These are phyloP conservation scores for Rossbeevera mucosa DNA, from an alignment of 768 basidiomycete species.

Conservation along the genomic window DNA sequence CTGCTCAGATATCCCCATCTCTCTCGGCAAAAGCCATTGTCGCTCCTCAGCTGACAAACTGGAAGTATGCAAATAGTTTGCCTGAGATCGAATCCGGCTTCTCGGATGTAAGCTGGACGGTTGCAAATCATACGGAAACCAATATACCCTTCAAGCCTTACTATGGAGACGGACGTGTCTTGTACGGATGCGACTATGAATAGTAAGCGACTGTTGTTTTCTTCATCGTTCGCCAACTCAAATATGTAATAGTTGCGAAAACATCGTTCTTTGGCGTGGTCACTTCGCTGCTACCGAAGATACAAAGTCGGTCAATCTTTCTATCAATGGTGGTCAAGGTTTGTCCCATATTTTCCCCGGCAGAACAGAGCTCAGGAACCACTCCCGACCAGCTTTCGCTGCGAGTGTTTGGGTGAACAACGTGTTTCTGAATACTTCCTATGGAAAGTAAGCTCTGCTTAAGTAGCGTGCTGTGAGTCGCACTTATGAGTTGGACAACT, in stretches of 20 bases:
- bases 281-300: constrained; percentile 63
- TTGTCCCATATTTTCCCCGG: constrained; percentile 4
- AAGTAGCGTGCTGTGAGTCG: background rate
- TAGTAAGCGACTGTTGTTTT: constrained; percentile 47
- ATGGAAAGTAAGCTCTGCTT: constrained; percentile 64
- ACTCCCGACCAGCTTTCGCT: constrained; percentile 52
- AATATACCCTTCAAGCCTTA: constrained; percentile 66
- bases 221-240: constrained; percentile 5
- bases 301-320: constrained; percentile 64
- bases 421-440: constrained; percentile 65
- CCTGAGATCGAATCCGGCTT: constrained; percentile 61
- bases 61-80: constrained; percentile 72
- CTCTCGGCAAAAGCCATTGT: constrained; percentile 29
- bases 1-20: constrained; percentile 40
- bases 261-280: constrained; percentile 76
- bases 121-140: constrained; percentile 68
- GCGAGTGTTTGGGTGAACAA: constrained; percentile 80
- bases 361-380: background rate
- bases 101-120: constrained; percentile 60
- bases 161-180: constrained; percentile 70
- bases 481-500: background rate
- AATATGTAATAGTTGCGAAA: constrained; percentile 60
- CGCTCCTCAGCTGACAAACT: constrained; percentile 52
- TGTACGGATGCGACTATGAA: constrained; percentile 85
- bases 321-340: constrained; percentile 81